These are phyloP conservation scores for Alternaria tenuissima DNA, from an alignment of 2,329 filamentous ascomycete genomes.

Conservation along the genomic window DNA sequence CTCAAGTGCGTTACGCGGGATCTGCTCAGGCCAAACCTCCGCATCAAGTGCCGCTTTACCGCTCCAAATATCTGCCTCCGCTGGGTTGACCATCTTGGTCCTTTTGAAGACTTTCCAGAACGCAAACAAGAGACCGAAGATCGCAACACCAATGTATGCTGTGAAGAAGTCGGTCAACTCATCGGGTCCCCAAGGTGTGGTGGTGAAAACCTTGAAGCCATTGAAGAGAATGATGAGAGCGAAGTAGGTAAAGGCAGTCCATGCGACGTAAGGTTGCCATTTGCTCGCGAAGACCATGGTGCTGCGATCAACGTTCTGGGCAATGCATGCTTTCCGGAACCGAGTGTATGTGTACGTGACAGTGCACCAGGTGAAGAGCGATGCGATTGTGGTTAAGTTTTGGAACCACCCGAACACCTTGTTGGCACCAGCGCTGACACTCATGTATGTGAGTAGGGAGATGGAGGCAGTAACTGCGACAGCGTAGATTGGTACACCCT, in stretches of 20 bases:
- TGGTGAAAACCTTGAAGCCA: slow-evolving; percentile 66
- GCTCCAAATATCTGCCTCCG: slow-evolving; percentile 56
- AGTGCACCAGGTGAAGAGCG: slow-evolving; percentile 64
- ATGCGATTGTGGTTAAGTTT: slow-evolving; percentile 69
- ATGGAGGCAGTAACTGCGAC: slow-evolving; percentile 52
- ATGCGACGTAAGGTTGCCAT: slow-evolving; percentile 65
- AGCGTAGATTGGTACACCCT: slow-evolving; percentile 53
- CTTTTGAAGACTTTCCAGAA: slow-evolving; percentile 73
- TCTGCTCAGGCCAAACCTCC: slow-evolving; percentile 54
- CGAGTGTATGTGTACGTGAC: slow-evolving; percentile 66
- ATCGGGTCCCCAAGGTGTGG: slow-evolving; percentile 48
- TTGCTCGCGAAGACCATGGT: slow-evolving; percentile 59
- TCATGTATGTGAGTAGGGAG: slow-evolving; percentile 60
- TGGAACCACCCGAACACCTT: slow-evolving; percentile 73
- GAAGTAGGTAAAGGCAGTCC: slow-evolving; percentile 65
- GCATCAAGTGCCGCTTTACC: slow-evolving; percentile 59
- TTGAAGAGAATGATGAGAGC: slow-evolving; percentile 68
- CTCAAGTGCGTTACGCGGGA: slow-evolving; percentile 56
- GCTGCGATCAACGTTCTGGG: slow-evolving; percentile 65
- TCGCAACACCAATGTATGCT: slow-evolving; percentile 56
- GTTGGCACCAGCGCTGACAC: slow-evolving; percentile 55
- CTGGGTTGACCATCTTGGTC: slow-evolving; percentile 59
- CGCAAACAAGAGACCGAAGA: slow-evolving; percentile 59
- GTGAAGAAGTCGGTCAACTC: slow-evolving; percentile 59
- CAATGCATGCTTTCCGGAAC: slow-evolving; percentile 58